phyloP scores from a whole-genome alignment of 768 basidiomycete species.

The Hysterangium stoloniferum region DNA sequence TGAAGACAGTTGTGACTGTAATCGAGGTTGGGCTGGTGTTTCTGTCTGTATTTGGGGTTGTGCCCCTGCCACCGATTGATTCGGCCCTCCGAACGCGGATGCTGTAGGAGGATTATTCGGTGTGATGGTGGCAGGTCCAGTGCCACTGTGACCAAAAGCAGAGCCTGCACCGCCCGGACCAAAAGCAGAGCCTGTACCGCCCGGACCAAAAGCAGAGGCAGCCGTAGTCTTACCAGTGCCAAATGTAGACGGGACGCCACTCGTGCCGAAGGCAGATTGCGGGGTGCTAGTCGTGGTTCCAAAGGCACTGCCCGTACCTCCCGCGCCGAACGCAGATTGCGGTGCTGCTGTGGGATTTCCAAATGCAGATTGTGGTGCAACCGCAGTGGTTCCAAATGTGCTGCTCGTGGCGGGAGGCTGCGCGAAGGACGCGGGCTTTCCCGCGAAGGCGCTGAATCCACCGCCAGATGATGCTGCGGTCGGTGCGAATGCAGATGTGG shows the following conservation, averaged over 20 bases:
- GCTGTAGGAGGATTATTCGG: too few relatives aligned
- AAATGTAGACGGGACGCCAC: slow-evolving; percentile 35
- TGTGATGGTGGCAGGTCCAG: not conserved
- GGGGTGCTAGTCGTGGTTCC: slow-evolving; percentile 23
- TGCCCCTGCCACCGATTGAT: too few relatives aligned
- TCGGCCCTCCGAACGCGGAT: too few relatives aligned
- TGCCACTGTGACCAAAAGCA: slow-evolving; percentile 16
- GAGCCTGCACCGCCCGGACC: slow-evolving; percentile 16
- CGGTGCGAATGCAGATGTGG: slow-evolving; percentile 1
- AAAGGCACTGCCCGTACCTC: not conserved
- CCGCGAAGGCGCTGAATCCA: slow-evolving; percentile 21
- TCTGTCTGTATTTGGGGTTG: too few relatives aligned
- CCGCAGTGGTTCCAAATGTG: too few relatives aligned
- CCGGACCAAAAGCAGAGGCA: slow-evolving; percentile 24
- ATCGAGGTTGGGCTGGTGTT: too few relatives aligned
- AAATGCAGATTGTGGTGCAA: too few relatives aligned
- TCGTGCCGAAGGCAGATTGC: slow-evolving; percentile 20
- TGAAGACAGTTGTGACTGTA: too few relatives aligned
- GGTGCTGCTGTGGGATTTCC: slow-evolving; percentile 30
- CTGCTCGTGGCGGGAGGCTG: slow-evolving; percentile 45
- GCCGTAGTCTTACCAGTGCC: slow-evolving; percentile 16
- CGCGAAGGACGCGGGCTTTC: slow-evolving; percentile 35
- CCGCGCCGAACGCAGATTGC: slow-evolving; percentile 26
- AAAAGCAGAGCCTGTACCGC: slow-evolving; percentile 21
- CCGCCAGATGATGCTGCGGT: not conserved